Conservation (phyloP, 2,329 filamentous ascomycete species). For the Trichoderma endophyticum region DNA sequence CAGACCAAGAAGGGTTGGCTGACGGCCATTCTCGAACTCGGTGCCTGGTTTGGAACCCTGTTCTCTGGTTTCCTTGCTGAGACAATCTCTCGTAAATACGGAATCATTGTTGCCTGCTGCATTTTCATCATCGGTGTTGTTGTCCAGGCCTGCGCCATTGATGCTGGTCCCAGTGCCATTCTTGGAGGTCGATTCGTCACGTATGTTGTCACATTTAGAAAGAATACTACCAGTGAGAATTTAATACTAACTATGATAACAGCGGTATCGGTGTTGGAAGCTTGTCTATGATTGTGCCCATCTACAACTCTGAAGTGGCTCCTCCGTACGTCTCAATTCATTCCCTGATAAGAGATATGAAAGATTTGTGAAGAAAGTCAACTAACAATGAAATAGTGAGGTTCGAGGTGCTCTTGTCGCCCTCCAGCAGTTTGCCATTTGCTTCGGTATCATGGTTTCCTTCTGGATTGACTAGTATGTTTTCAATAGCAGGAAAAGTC, state of each 20-base stretch:
- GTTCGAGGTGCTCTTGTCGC: constrained; percentile 43
- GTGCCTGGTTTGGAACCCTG: constrained; percentile 72
- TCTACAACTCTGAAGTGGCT: constrained; percentile 48
- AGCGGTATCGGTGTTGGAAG: constrained; percentile 66
- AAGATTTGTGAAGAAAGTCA: not conserved
- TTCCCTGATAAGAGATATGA: not conserved
- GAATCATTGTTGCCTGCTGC: constrained; percentile 61
- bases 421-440: constrained; percentile 52
- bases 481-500: no score
- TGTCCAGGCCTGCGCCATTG: constrained; percentile 61
- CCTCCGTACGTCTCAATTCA: constrained; percentile 31
- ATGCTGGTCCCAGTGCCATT: constrained; percentile 54
- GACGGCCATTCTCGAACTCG: constrained; percentile 69
- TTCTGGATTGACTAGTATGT: constrained; percentile 58
- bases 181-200: constrained; percentile 71
- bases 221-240: no score
- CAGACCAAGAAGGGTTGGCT: constrained; percentile 58
- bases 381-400: not conserved
- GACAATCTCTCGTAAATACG: constrained; percentile 64
- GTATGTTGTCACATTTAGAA: constrained; percentile 26
- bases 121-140: constrained; percentile 71
- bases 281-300: constrained; percentile 64
- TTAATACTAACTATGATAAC: not conserved
- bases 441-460: constrained; percentile 62
- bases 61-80: constrained; percentile 71